Conservation (phyloP, 2,329 filamentous ascomycete species). For the Penicillium sp. region DNA sequence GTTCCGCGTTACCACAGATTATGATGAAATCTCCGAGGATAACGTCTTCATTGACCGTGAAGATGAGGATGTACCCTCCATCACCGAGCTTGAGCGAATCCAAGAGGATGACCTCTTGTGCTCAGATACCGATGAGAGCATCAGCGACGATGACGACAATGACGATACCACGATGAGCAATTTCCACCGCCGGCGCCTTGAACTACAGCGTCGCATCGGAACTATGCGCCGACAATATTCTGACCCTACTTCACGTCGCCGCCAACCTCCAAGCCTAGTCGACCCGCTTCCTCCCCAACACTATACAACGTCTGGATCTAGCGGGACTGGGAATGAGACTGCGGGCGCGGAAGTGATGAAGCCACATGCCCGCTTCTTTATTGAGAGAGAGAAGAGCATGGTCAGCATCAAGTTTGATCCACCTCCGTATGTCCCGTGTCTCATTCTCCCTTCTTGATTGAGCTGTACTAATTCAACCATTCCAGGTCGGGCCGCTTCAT, state of each 20-base stretch:
- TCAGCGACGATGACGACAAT: slow-evolving; percentile 29
- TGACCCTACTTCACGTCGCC: slow-evolving; percentile 20
- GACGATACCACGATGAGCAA: slow-evolving; percentile 18
- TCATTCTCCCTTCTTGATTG: not conserved
- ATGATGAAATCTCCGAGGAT: slow-evolving; percentile 36
- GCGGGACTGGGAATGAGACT: slow-evolving; percentile 3
- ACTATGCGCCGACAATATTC: slow-evolving; percentile 20
- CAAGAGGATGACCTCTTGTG: slow-evolving; percentile 31
- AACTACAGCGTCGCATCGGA: slow-evolving; percentile 26
- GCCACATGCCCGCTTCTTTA: slow-evolving; percentile 79
- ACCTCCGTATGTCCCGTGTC: slow-evolving; percentile 36
- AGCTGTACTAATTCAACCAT: not conserved
- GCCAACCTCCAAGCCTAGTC: slow-evolving; percentile 26
- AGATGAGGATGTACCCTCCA: slow-evolving; percentile 23
- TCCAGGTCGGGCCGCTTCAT: slow-evolving; percentile 74
- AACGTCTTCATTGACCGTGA: slow-evolving; percentile 38
- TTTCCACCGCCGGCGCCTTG: slow-evolving; percentile 27
- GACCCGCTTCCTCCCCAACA: slow-evolving; percentile 23
- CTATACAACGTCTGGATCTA: slow-evolving; percentile 1
- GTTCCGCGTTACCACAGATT: slow-evolving; percentile 38
- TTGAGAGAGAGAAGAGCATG: slow-evolving; percentile 76
- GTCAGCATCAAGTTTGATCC: slow-evolving; percentile 75
- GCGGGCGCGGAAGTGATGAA: slow-evolving; percentile 54
- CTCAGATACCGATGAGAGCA: slow-evolving; percentile 33
- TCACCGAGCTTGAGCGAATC: slow-evolving; percentile 27